Conservation (phyloP, 305 asterid genomes). For the Coffea humblotiana region DNA sequence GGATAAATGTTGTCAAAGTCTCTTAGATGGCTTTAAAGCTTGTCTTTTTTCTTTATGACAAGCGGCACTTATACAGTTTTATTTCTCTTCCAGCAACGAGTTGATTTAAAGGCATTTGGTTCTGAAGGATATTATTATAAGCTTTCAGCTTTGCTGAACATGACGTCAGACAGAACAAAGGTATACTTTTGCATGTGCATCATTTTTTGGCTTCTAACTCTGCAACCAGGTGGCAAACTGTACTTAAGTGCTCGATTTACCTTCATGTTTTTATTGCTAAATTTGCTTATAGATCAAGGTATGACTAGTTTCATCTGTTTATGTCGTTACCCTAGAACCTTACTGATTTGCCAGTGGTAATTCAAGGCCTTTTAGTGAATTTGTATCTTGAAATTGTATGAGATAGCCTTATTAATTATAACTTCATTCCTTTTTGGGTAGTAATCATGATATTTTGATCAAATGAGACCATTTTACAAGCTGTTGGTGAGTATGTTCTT, state of each 20-base stretch:
- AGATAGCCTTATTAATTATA: not conserved
- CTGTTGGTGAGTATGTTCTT: not conserved
- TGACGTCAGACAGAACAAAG: slow-evolving; percentile 99
- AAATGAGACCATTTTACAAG: not conserved
- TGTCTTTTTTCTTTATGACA: not conserved
- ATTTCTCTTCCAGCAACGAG: slow-evolving; percentile 74
- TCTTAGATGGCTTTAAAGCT: slow-evolving; percentile 17
- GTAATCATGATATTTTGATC: not conserved
- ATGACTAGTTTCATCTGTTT: not conserved
- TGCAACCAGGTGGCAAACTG: not conserved
- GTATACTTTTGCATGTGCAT: slow-evolving; percentile 36
- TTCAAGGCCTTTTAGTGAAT: not conserved
- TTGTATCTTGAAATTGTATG: not conserved
- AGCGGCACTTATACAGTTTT: not conserved
- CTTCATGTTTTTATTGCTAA: not conserved
- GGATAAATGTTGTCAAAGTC: slow-evolving; percentile 17
- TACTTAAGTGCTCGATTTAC: not conserved
- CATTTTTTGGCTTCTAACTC: not conserved
- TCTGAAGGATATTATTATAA: slow-evolving; percentile 82
- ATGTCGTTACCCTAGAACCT: not conserved
- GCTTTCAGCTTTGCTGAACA: slow-evolving; percentile 89
- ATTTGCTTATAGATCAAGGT: not conserved
- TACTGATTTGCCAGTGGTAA: not conserved
- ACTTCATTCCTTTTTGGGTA: not conserved
- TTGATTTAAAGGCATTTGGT: slow-evolving; percentile 76